Evolutionary conservation across 257 asterid genomes (phyloP), one percentile per base, ranked within the genome.

Genomic region (Misopates orontium): DNA sequence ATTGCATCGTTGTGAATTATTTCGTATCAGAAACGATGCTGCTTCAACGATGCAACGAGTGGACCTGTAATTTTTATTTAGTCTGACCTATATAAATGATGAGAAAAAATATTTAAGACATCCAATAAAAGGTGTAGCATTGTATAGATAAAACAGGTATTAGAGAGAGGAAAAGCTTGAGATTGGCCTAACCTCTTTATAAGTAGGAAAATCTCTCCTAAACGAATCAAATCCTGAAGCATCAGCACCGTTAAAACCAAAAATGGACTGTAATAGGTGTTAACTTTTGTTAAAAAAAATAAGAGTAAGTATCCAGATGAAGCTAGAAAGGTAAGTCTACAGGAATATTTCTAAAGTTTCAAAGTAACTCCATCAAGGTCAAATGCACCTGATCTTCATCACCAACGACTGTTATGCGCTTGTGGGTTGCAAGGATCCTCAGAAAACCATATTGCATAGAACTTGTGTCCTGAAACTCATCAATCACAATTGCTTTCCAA

Each of bases 381-480:
- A 56, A 72, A 71, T 24, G 63, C 67, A 93, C 99, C 97, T 90
- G 99, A 75, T 93, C 99, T 77, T 93, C 99, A 69, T 93, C 99
- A 61, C 99, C 99, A 72, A 93, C 89, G 78, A 93, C 79, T 51
- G 99, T 90, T 83, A 93, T 78, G 68, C 80, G 83, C 69, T 82
- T 86, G 74, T 85, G 95, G 48, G 87, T 85, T 71, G 97, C 96
- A 80, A 93, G 96, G 67, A 72, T 74, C 41, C 60, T 77, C 73
- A 93, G 68, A 60, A 93, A 77, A 67, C 74, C 82, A 77, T 93
- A 90, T 54, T 93, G 99, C 95, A 87, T 86, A 70, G 84, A 73
- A 86, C 99, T 90, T 73, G 97, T 93, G 83, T 93, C 99, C 80
- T 93, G 99, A 82, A 93, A 90, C 83, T 93, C 97, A 84, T 90